These are phyloP conservation scores for Murraya koenigii DNA, from an alignment of 345 rosid genomes.

Conservation along the genomic window DNA sequence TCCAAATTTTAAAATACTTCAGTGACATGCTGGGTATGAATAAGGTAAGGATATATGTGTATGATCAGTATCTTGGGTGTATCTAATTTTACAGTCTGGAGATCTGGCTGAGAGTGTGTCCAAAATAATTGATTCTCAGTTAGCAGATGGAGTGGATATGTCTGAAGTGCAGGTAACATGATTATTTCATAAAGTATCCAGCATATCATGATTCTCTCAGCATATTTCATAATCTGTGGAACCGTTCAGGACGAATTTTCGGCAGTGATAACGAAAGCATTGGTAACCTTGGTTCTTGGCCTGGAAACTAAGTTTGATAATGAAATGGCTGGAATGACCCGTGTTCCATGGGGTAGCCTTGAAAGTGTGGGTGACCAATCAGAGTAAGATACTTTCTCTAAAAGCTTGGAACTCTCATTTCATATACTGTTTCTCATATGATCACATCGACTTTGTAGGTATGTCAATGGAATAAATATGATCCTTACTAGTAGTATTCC, in stretches of 20 bases:
- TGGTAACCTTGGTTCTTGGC: slow-evolving; percentile 89
- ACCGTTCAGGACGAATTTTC: slow-evolving; percentile 91
- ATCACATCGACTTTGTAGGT: slow-evolving; percentile 48
- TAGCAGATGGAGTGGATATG: slow-evolving; percentile 80
- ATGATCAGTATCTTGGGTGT: slow-evolving; percentile 22
- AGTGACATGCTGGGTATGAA: not conserved
- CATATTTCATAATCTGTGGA: slow-evolving; percentile 17
- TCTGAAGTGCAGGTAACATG: slow-evolving; percentile 75
- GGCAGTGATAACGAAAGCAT: slow-evolving; percentile 82
- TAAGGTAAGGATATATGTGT: not conserved
- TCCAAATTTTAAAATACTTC: not conserved
- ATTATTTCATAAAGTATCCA: slow-evolving; percentile 14
- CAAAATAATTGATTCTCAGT: slow-evolving; percentile 85
- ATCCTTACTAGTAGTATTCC: slow-evolving; percentile 63
- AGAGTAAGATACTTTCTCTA: slow-evolving; percentile 44
- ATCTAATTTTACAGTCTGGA: slow-evolving; percentile 59
- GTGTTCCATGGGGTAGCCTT: slow-evolving; percentile 94
- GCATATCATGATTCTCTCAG: slow-evolving; percentile 11
- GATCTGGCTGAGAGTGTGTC: slow-evolving; percentile 96
- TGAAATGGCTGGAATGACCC: slow-evolving; percentile 96
- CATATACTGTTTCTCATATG: not conserved
- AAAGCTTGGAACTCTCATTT: not conserved
- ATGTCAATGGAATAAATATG: slow-evolving; percentile 60
- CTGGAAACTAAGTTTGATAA: slow-evolving; percentile 92
- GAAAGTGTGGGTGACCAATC: slow-evolving; percentile 99